Evolutionary conservation across 2,329 filamentous ascomycete genomes (phyloP).

Genomic region (Trichoderma asperellum): DNA sequence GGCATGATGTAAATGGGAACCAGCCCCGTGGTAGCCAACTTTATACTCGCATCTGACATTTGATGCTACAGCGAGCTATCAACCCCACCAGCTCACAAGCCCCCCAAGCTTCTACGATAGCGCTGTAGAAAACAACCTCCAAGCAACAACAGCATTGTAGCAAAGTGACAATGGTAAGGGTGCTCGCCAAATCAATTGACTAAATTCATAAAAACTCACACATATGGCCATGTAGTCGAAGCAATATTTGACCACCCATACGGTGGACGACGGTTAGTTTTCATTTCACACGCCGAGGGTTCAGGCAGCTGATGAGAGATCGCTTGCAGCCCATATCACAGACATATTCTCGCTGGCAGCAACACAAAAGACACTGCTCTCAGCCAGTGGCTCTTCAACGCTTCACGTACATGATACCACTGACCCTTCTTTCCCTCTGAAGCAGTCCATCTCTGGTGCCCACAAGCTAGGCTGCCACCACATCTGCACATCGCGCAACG

Average conservation of each 20-base stretch:
- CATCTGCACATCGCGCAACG: conserved; percentile 70
- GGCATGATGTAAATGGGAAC: background rate
- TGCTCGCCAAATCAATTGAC: background rate
- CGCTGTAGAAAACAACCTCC: conserved; percentile 35
- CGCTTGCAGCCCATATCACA: conserved; percentile 69
- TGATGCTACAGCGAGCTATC: conserved; percentile 6
- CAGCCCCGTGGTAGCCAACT: background rate
- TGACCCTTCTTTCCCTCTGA: conserved; percentile 72
- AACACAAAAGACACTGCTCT: conserved; percentile 74
- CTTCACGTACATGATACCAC: conserved; percentile 79
- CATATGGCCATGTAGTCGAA: conserved; percentile 70
- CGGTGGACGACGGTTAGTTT: conserved; percentile 77
- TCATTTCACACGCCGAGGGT: conserved; percentile 36
- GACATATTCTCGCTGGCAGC: conserved; percentile 85
- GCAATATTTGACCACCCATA: conserved; percentile 94
- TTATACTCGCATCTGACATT: conserved; percentile 2
- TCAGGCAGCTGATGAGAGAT: conserved; percentile 24
- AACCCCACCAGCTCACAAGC: conserved; percentile 28
- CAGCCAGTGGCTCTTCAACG: conserved; percentile 80
- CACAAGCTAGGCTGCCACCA: conserved; percentile 94
- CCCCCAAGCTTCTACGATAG: conserved; percentile 32
- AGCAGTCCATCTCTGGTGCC: conserved; percentile 76
- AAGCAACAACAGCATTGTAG: conserved; percentile 12
- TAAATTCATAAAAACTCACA: background rate
- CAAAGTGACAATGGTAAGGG: conserved; percentile 36